These are phyloP conservation scores for Aphanomyces invadans DNA, from an alignment of 352 stramenopile species.

Conservation along the genomic window DNA sequence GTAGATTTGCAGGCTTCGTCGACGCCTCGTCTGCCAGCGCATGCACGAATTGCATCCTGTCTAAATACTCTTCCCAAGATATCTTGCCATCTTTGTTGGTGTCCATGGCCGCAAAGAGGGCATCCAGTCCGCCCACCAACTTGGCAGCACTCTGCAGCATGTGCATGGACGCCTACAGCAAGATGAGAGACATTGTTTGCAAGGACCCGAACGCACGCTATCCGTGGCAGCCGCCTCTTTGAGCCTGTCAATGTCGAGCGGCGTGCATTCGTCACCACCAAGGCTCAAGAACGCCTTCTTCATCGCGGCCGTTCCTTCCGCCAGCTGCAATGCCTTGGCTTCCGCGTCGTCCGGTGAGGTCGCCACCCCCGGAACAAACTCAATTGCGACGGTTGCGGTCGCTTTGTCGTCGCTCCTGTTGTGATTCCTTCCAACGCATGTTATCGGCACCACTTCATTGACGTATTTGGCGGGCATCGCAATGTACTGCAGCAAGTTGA, in stretches of 20 bases:
- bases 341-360: slow-evolving; percentile 26
- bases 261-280: slow-evolving; percentile 32
- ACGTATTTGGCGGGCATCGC: neutral
- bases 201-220: neutral
- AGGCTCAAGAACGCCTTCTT: slow-evolving; percentile 39
- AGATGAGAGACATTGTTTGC: neutral
- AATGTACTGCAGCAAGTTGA: slow-evolving; percentile 19
- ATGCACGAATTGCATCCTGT: slow-evolving; percentile 44
- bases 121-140: slow-evolving; percentile 35
- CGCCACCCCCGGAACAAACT: slow-evolving; percentile 32
- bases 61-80: slow-evolving; percentile 46
- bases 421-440: neutral
- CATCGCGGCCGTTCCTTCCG: slow-evolving; percentile 35
- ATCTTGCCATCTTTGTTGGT: slow-evolving; percentile 41
- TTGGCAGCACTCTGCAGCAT: slow-evolving; percentile 38
- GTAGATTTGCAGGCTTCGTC: neutral
- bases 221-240: slow-evolving; percentile 27
- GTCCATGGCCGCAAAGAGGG: slow-evolving; percentile 42
- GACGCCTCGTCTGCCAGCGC: slow-evolving; percentile 32
- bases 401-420: neutral
- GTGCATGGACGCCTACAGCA: slow-evolving; percentile 8
- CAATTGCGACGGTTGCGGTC: slow-evolving; percentile 28
- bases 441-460: slow-evolving; percentile 1
- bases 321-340: slow-evolving; percentile 29
- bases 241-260: slow-evolving; percentile 31